A percentile compares a stretch with the other conserved stretches of the same genome.
phyloP scores from a whole-genome alignment of 352 stramenopile species.

The Thalassiosira ordinaria region DNA sequence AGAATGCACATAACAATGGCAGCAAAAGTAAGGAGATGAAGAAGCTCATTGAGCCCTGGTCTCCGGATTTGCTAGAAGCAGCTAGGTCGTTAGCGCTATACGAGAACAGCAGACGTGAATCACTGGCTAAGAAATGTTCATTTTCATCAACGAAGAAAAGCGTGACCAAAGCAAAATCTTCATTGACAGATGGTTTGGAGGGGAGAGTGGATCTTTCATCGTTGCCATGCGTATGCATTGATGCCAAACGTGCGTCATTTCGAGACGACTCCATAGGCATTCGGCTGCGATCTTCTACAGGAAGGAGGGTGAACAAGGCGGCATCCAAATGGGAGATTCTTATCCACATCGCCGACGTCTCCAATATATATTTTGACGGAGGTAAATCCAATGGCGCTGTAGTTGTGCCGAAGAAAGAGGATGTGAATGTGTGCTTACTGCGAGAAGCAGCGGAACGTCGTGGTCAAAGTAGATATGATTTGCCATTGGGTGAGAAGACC shows the following conservation, averaged over 20 bases:
- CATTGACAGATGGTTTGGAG: constrained; percentile 34
- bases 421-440: constrained; percentile 38
- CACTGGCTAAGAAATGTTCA: constrained; percentile 42
- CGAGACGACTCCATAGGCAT: constrained; percentile 84
- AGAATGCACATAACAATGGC: constrained; percentile 18
- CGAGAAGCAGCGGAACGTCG: constrained; percentile 60
- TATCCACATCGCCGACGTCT: constrained; percentile 82
- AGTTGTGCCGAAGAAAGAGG: constrained; percentile 13
- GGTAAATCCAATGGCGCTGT: neutral
- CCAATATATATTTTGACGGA: constrained; percentile 69
- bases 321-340: constrained; percentile 84
- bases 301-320: constrained; percentile 60
- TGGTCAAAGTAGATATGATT: constrained; percentile 80
- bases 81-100: constrained; percentile 56
- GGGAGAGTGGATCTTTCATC: constrained; percentile 66
- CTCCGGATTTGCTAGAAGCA: constrained; percentile 63
- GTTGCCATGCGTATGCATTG: constrained; percentile 78
- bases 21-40: constrained; percentile 27
- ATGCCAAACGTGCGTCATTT: constrained; percentile 75
- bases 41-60: constrained; percentile 60
- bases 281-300: constrained; percentile 64
- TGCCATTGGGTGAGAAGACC: constrained; percentile 62
- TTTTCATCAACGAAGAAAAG: constrained; percentile 20
- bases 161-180: neutral
- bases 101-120: constrained; percentile 37